Percentiles rank a stretch among this genome's conserved stretches.
These are phyloP conservation scores for Salinomyces thailandicus DNA, from an alignment of 2,329 filamentous ascomycete species.

Conservation along the genomic window DNA sequence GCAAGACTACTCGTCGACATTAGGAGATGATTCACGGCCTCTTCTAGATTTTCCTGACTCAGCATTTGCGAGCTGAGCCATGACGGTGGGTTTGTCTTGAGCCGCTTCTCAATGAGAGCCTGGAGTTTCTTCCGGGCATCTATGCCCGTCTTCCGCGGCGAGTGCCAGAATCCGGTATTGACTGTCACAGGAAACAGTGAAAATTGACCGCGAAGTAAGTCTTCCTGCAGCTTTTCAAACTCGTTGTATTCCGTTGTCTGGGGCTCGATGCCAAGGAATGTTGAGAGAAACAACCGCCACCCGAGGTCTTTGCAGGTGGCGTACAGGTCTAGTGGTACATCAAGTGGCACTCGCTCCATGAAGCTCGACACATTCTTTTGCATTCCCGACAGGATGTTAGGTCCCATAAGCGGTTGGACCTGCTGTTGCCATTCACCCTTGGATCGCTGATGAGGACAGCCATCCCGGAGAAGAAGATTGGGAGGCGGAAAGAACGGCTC, in stretches of 20 bases:
- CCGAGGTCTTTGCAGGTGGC: conserved; percentile 16
- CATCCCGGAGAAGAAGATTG: conserved; percentile 15
- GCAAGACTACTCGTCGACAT: conserved; percentile 19
- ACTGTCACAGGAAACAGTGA: conserved; percentile 18
- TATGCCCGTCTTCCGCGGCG: conserved; percentile 15
- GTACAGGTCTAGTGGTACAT: conserved; percentile 16
- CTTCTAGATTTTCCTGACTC: conserved; percentile 3
- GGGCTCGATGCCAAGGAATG: conserved; percentile 10
- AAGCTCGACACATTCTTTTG: background rate
- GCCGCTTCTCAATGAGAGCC: conserved; percentile 2
- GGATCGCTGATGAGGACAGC: conserved; percentile 8
- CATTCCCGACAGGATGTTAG: background rate
- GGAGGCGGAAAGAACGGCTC: conserved; percentile 16
- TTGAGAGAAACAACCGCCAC: conserved; percentile 16
- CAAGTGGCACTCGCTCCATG: background rate
- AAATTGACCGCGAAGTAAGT: conserved; percentile 21
- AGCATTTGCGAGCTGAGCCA: conserved; percentile 6
- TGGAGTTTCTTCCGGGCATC: conserved; percentile 12
- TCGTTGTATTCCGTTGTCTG: conserved; percentile 5
- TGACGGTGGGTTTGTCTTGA: background rate
- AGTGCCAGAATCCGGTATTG: conserved; percentile 16
- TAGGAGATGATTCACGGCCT: conserved; percentile 13
- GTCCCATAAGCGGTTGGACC: background rate
- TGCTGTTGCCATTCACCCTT: background rate
- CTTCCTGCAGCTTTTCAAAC: conserved; percentile 16